Base-by-base conservation (phyloP, 2,329 filamentous ascomycete species). In the Cercospora sp. region DNA sequence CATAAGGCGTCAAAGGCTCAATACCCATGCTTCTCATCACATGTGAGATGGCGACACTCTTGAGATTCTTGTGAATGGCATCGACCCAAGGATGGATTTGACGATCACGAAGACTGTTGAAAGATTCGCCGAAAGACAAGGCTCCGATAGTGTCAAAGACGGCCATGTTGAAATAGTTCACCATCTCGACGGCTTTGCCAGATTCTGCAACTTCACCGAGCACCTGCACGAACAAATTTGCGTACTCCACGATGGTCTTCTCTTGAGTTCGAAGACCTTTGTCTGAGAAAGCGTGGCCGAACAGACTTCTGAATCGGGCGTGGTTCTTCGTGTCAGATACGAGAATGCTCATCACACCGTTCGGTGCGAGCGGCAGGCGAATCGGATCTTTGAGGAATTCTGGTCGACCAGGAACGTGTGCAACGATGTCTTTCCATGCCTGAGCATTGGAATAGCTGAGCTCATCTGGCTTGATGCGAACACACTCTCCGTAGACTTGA, bases 391-490 rank as follows among this genome's bases (percentile, higher is more conserved):
- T 72, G 48, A 63, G 71, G 23, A 69, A 69, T 23, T 69, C 66
- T 18, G 69, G 65, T 28, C 63, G 64, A 10, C 60, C 53, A 48
- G 42, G 42, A 48, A 48, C 42, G 66, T 77, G 74, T 23, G 74
- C 75, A 67, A 78, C 80, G 26, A 83, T 81, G 36, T 83, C 80
- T 71, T 79, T 78, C 80, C 83, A 86, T 3, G 75, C 76, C 8
- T 75, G 64, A 5, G 76, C 68, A 30, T 79, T 73, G 30, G 76
- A 79, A 69, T 82, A 85, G 6, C 82, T 81, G 2, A 85, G 78
- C 70, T 84, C 82, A 65, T 82, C 78, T 1, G 83, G 83, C 5
- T 78, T 79, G 48, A 84, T 75, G 10, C 84, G 80, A 5, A 85
- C 82, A n/a, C 83, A 76, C 0, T 77, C 75, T 8, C 83, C 83